These are phyloP conservation scores for Dictyostelium purpureum DNA, from an alignment of 78 protist species.

Conservation along the genomic window DNA sequence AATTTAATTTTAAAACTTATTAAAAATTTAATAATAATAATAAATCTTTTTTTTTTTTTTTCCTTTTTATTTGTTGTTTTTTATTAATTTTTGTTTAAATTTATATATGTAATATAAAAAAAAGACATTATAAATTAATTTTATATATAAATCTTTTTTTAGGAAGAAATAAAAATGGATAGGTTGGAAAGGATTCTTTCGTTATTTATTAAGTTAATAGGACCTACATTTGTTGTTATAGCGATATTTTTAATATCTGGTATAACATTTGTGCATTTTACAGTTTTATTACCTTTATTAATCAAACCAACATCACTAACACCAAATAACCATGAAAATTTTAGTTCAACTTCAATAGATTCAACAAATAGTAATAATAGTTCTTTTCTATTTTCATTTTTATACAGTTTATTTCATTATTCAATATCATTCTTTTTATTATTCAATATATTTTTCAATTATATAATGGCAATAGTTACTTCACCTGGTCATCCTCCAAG, in stretches of 20 bases:
- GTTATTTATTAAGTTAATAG: slow-evolving; percentile 12
- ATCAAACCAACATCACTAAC: neutral
- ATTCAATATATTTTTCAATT: slow-evolving; percentile 59
- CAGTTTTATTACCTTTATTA: slow-evolving; percentile 14
- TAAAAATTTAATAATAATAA: too few relatives aligned
- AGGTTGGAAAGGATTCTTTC: too few relatives aligned
- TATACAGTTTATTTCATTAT: slow-evolving; percentile 24
- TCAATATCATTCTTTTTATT: slow-evolving; percentile 21
- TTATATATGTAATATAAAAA: too few relatives aligned
- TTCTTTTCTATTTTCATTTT: neutral
- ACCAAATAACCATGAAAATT: neutral
- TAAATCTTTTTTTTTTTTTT: too few relatives aligned
- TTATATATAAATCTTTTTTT: too few relatives aligned
- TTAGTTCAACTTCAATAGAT: too few relatives aligned
- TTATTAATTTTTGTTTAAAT: too few relatives aligned
- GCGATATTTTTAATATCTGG: slow-evolving; percentile 7
- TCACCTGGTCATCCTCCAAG: slow-evolving; percentile 70
- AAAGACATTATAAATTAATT: too few relatives aligned
- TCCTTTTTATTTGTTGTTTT: too few relatives aligned
- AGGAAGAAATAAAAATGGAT: neutral
- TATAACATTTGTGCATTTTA: slow-evolving; percentile 47
- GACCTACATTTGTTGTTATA: slow-evolving; percentile 48
- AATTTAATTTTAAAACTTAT: too few relatives aligned
- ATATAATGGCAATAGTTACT: slow-evolving; percentile 17
- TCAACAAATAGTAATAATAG: neutral